Base-by-base conservation (phyloP, 495 filamentous ascomycete species). In the Cenococcum geophilum region DNA sequence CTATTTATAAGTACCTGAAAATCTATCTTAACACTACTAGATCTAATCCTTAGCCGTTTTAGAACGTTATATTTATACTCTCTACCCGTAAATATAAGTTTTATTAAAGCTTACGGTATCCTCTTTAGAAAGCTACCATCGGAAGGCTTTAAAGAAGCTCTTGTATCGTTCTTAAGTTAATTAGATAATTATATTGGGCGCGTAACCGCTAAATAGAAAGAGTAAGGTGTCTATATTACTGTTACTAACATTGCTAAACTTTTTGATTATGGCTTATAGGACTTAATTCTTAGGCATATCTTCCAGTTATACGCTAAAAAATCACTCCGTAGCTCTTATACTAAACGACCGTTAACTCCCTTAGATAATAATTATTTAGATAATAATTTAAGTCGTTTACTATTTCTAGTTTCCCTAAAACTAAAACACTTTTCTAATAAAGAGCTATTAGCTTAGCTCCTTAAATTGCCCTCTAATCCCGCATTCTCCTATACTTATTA, bases 11-110 rank as follows among this genome's bases (percentile, higher is more conserved):
- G 71, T 48, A 83, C 89, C 10, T 76, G 81, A 10, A 85, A 89
- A 55, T 89, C 85, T 55, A 83, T 92, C 57, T 72, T 82, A 67
- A 87, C 87, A 0, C 73, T 92, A 0, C 86, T 91, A 64, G 82
- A 83, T 57, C 87, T 87, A 2, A 76, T 89, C n/a, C 71, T 86
- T 47, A 71, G 77, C 25, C 74, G 71, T 9, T 59, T 63, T 12
- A 64, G 59, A 58, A 67, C 16, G 62, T 60, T 71, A 27, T 65
- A 68, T 59, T 58, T 71, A 67, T 45, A 80, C 74, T 62, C 74
- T 5, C 34, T 63, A 20, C 69, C 78, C 21, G 63, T 76, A 12
- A 77, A 80, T 22, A 74, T 79, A 0, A 71, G 76, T 0, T 87
- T 89, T 63, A 82, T 91, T 25, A 82, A 78, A 54, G 77, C 81